Conservation (phyloP, 2,329 filamentous ascomycete species). For the Orbilia oligospora region DNA sequence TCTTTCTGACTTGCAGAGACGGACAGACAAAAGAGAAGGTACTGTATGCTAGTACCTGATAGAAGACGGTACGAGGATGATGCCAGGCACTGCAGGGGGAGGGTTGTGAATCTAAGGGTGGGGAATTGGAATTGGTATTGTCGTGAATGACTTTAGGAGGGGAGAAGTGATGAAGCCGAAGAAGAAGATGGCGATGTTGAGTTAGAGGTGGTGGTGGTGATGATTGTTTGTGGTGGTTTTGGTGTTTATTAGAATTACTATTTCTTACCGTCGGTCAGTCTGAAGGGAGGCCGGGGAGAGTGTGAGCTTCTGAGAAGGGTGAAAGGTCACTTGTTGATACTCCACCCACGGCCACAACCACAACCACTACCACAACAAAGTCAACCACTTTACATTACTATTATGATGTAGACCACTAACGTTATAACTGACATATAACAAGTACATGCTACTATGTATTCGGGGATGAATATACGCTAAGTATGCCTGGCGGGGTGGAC, state of each 20-base stretch:
- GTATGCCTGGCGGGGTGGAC: not conserved
- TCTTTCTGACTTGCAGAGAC: conserved; percentile 11
- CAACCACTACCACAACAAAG: not conserved
- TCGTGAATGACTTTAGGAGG: not conserved
- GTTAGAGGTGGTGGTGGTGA: conserved; percentile 16
- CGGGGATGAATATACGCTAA: not conserved
- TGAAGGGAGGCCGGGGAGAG: not conserved
- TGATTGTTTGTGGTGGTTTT: conserved; percentile 5
- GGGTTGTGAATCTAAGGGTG: not conserved
- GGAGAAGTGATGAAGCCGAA: not conserved
- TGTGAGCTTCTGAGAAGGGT: no score
- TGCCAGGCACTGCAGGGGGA: not conserved
- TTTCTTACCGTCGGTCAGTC: not conserved
- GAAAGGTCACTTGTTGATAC: not conserved
- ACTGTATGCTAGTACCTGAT: not conserved
- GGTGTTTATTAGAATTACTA: conserved; percentile 28
- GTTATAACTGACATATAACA: not conserved
- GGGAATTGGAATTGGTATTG: not conserved
- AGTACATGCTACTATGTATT: not conserved
- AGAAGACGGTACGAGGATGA: not conserved
- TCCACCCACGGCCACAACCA: not conserved
- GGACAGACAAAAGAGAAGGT: not conserved
- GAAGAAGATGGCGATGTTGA: not conserved
- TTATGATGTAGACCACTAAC: not conserved
- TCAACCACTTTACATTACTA: not conserved